Percentiles rank a stretch among this genome's conserved stretches.
Evolutionary conservation across 768 basidiomycete genomes (phyloP).

Genomic region (Grammothele lineata): DNA sequence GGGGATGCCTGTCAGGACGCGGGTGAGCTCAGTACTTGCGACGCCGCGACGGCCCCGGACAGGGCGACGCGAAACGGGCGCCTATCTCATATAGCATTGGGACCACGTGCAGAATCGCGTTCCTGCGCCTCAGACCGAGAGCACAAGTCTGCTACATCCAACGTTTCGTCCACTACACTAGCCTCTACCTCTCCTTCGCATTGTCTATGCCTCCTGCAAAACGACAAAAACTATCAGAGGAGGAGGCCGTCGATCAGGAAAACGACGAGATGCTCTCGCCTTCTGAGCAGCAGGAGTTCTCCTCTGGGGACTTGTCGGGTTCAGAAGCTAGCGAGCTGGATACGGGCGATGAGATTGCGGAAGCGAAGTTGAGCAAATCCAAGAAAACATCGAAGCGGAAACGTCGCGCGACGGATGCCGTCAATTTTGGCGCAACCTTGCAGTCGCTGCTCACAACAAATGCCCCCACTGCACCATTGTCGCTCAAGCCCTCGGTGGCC

Average conservation of each 20-base stretch:
- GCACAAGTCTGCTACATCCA: too few species aligned
- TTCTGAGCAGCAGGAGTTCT: conserved; percentile 12
- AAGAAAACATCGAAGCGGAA: conserved; percentile 81
- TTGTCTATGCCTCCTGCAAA: conserved; percentile 47
- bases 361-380: conserved; percentile 56
- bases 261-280: conserved; percentile 9
- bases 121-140: too few species aligned
- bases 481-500: conserved; percentile 71
- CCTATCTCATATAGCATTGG: too few species aligned
- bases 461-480: conserved; percentile 69
- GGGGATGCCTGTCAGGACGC: too few species aligned
- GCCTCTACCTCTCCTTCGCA: neutral
- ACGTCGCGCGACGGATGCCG: conserved; percentile 70
- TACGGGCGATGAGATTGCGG: conserved; percentile 64
- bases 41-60: too few species aligned
- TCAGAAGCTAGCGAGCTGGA: conserved; percentile 28
- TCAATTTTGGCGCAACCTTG: conserved; percentile 71
- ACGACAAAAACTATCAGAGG: conserved; percentile 40
- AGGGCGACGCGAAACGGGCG: too few species aligned
- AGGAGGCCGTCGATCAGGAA: conserved; percentile 25
- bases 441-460: conserved; percentile 69
- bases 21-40: too few species aligned
- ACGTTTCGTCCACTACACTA: too few species aligned
- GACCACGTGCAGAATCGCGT: too few species aligned
- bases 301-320: conserved; percentile 5